These are phyloP conservation scores for Crataegus laevigata DNA, from an alignment of 306 rosid genomes.

Conservation along the genomic window DNA sequence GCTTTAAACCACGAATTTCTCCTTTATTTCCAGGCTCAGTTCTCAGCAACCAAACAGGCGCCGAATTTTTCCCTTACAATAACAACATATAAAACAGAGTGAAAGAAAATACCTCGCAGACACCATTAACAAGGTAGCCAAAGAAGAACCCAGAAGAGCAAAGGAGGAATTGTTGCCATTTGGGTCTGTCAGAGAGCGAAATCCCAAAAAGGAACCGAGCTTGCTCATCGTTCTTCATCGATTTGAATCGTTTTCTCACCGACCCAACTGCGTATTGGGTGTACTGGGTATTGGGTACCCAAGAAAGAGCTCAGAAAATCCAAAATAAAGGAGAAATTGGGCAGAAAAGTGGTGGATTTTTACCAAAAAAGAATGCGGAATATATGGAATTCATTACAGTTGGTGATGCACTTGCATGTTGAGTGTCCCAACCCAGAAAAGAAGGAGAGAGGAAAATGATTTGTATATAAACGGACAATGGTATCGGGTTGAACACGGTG, in stretches of 20 bases:
- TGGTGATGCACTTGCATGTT: constrained; percentile 42
- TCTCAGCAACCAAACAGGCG: constrained; percentile 17
- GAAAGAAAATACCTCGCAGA: constrained; percentile 65
- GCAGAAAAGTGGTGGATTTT: background rate
- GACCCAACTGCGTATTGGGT: background rate
- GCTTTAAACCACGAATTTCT: background rate
- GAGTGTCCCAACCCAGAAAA: constrained; percentile 21
- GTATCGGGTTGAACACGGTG: constrained; percentile 16
- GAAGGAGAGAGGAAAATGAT: background rate
- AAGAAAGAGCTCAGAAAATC: constrained; percentile 13
- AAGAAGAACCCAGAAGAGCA: constrained; percentile 96
- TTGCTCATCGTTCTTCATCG: constrained; percentile 75
- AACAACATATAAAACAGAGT: constrained; percentile 4
- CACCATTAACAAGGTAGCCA: constrained; percentile 86
- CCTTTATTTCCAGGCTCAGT: background rate
- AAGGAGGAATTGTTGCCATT: constrained; percentile 84
- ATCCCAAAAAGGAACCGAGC: constrained; percentile 78
- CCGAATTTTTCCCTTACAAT: background rate
- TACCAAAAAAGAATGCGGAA: background rate
- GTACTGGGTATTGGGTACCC: background rate
- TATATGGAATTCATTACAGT: background rate
- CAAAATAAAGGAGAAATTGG: background rate
- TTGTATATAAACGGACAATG: background rate
- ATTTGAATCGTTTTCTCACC: background rate
- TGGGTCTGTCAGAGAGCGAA: constrained; percentile 78